phyloP scores from a whole-genome alignment of 306 rosid genomes.

The Castanopsis chinensis region DNA sequence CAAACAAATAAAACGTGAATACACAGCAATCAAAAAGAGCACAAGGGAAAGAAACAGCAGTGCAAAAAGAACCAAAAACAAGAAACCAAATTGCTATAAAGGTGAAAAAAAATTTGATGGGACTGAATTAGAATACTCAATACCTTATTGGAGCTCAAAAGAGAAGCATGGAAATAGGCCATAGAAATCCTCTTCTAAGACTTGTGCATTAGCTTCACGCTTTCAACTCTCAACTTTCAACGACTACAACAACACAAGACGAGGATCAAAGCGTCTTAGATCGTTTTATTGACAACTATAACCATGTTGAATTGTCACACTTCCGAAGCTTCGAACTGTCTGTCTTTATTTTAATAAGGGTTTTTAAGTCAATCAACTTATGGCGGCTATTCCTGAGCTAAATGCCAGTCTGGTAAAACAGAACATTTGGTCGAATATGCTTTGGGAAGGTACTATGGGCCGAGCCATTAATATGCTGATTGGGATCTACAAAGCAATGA shows the following conservation, averaged over 20 bases:
- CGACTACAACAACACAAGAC: neutral
- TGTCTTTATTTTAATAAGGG: neutral
- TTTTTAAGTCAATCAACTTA: neutral
- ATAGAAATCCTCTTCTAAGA: neutral
- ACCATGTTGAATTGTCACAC: neutral
- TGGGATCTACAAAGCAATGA: neutral
- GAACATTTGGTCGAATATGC: neutral
- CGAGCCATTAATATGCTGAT: neutral
- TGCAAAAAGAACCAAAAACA: too few relatives aligned
- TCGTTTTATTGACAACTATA: neutral
- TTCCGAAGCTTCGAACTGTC: neutral
- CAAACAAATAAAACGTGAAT: neutral
- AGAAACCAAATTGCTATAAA: neutral
- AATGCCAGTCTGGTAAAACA: neutral
- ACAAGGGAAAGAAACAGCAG: too few relatives aligned
- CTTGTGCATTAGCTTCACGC: neutral
- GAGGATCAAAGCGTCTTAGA: neutral
- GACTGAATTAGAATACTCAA: neutral
- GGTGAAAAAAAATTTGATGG: neutral
- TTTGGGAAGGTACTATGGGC: neutral
- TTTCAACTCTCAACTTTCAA: neutral
- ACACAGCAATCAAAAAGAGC: neutral
- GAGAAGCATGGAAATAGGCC: neutral
- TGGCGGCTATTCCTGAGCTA: neutral
- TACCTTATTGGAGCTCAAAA: neutral